Percentiles rank a stretch among this genome's conserved stretches.
Conservation (phyloP, 352 stramenopile genomes). For the Phytopythium boreale region DNA sequence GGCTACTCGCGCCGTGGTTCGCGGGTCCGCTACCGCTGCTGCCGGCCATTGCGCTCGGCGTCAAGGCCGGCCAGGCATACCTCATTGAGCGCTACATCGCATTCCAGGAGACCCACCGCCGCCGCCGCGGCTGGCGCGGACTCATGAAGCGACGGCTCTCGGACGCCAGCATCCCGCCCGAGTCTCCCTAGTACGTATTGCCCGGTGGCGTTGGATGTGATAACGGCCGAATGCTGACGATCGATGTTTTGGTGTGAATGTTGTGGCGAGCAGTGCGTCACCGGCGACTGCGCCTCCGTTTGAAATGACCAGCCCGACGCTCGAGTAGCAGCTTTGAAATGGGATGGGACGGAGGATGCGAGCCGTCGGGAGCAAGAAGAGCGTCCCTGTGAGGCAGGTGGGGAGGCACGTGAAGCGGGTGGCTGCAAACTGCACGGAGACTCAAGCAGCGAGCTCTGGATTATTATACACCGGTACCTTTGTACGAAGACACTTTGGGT, state of each 20-base stretch:
- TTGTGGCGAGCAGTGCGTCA: neutral
- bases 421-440: neutral
- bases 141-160: conserved; percentile 83
- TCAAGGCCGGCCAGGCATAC: conserved; percentile 69
- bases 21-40: conserved; percentile 64
- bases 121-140: conserved; percentile 69
- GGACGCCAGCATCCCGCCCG: conserved; percentile 66
- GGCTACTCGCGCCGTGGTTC: conserved; percentile 80
- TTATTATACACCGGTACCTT: too few species aligned
- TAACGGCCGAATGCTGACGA: neutral
- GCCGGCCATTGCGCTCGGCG: conserved; percentile 55
- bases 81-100: conserved; percentile 76
- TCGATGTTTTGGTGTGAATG: neutral
- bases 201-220: neutral
- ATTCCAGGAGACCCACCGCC: conserved; percentile 72
- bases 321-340: neutral
- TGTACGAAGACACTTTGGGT: too few species aligned
- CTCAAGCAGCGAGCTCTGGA: neutral
- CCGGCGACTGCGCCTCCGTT: neutral
- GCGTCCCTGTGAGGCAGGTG: too few species aligned
- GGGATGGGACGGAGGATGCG: neutral
- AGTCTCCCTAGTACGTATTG: conserved; percentile 47
- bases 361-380: too few species aligned
- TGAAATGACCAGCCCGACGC: conserved; percentile 5
- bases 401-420: too few species aligned